phyloP scores from a whole-genome alignment of 106 monocot species.

The Allium fistulosum region DNA sequence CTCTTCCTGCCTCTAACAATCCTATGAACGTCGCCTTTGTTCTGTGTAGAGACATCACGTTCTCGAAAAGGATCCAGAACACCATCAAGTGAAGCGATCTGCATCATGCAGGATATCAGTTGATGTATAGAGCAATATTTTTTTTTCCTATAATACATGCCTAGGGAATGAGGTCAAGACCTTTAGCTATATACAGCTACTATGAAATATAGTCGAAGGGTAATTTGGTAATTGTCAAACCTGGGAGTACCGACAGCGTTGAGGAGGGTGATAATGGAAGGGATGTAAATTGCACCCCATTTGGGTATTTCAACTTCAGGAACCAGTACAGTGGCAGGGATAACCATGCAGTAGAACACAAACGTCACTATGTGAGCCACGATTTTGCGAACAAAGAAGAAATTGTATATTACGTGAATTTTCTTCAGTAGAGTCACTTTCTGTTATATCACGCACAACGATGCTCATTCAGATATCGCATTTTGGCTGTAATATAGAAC shows the following conservation, averaged over 20 bases:
- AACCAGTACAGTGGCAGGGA: slow-evolving; percentile 37
- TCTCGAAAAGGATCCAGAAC: slow-evolving; percentile 59
- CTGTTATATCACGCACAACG: slow-evolving; percentile 12
- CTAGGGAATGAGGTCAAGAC: no score
- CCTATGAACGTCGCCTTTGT: slow-evolving; percentile 46
- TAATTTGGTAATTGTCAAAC: slow-evolving; percentile 1
- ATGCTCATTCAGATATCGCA: no score
- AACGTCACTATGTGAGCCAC: slow-evolving; percentile 44
- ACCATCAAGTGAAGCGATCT: slow-evolving; percentile 43
- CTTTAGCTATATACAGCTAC: no score
- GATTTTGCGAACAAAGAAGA: slow-evolving; percentile 49
- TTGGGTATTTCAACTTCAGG: slow-evolving; percentile 39
- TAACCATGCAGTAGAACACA: slow-evolving; percentile 44
- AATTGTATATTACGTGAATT: slow-evolving; percentile 47
- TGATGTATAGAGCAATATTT: no score
- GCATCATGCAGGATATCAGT: neutral
- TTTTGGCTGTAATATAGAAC: no score
- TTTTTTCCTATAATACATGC: no score
- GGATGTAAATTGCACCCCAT: slow-evolving; percentile 46
- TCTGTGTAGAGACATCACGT: slow-evolving; percentile 47
- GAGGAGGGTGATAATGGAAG: slow-evolving; percentile 44
- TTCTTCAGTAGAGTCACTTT: slow-evolving; percentile 39
- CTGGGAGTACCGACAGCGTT: slow-evolving; percentile 50
- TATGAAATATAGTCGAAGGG: no score
- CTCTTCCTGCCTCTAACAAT: slow-evolving; percentile 34